phyloP scores from a whole-genome alignment of 306 rosid species.

The Quercus berberidifolia region DNA sequence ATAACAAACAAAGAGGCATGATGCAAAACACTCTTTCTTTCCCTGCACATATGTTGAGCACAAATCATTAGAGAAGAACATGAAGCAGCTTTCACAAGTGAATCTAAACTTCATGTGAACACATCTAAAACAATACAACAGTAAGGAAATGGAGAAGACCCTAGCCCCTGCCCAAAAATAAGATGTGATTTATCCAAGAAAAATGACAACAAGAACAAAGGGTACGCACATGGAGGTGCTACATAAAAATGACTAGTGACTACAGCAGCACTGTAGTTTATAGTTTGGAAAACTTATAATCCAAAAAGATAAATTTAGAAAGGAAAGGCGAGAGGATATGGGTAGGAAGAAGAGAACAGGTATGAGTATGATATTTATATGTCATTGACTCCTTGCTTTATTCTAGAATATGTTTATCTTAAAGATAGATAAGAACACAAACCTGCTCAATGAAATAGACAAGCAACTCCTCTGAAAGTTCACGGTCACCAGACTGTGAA shows the following conservation, averaged over 20 bases:
- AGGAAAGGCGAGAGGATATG: not conserved
- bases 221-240: no score
- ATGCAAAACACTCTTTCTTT: slow-evolving; percentile 98
- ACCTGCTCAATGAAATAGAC: slow-evolving; percentile 34
- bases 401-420: not conserved
- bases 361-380: not conserved
- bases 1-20: slow-evolving; percentile 95
- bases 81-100: not conserved
- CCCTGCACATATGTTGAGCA: slow-evolving; percentile 49
- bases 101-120: not conserved
- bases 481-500: slow-evolving; percentile 97
- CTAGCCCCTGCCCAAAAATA: not conserved
- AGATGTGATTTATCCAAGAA: slow-evolving; percentile 30
- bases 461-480: slow-evolving; percentile 96
- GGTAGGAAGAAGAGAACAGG: not conserved
- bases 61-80: not conserved
- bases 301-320: not conserved
- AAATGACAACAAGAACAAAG: not conserved
- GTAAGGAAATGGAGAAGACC: not conserved
- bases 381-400: not conserved
- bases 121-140: not conserved
- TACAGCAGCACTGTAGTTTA: not conserved
- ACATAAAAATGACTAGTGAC: not conserved
- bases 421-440: not conserved
- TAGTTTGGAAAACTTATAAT: not conserved